These are phyloP conservation scores for Macadamia integrifolia DNA, from an alignment of 164 flowering plant genomes.

Conservation along the genomic window DNA sequence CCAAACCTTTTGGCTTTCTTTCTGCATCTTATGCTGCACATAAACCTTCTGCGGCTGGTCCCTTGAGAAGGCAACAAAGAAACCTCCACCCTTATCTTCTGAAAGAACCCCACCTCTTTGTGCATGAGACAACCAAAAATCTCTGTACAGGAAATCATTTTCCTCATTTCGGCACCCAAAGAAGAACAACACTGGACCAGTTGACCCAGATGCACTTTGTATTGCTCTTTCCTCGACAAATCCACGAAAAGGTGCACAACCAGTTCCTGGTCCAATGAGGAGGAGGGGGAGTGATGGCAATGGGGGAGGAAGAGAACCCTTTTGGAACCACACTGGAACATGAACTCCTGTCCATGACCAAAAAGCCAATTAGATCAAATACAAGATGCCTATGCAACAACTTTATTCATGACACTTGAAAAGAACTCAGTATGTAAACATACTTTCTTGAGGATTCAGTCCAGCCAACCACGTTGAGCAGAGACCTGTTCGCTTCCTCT, in stretches of 20 bases:
- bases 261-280: slow-evolving; percentile 94
- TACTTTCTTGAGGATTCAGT: slow-evolving; percentile 68
- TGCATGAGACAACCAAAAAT: slow-evolving; percentile 71
- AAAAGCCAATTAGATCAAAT: slow-evolving; percentile 4
- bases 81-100: slow-evolving; percentile 85
- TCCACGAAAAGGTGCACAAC: slow-evolving; percentile 95
- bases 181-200: slow-evolving; percentile 73
- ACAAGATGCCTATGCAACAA: background rate
- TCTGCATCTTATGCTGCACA: slow-evolving; percentile 86
- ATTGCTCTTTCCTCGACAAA: slow-evolving; percentile 80
- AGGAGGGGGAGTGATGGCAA: slow-evolving; percentile 74
- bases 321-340: slow-evolving; percentile 82
- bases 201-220: slow-evolving; percentile 34
- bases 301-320: slow-evolving; percentile 80
- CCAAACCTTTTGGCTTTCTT: slow-evolving; percentile 63
- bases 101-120: slow-evolving; percentile 60
- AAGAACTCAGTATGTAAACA: background rate
- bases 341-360: slow-evolving; percentile 35
- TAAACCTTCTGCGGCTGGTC: slow-evolving; percentile 80
- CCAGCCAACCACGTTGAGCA: slow-evolving; percentile 86
- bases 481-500: slow-evolving; percentile 71
- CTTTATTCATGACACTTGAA: background rate
- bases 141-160: slow-evolving; percentile 66
- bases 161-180: slow-evolving; percentile 84
- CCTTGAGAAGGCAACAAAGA: slow-evolving; percentile 87